Evolutionary conservation across 345 rosid species (phyloP).

Genomic region (Chamaenerion angustifolium): DNA sequence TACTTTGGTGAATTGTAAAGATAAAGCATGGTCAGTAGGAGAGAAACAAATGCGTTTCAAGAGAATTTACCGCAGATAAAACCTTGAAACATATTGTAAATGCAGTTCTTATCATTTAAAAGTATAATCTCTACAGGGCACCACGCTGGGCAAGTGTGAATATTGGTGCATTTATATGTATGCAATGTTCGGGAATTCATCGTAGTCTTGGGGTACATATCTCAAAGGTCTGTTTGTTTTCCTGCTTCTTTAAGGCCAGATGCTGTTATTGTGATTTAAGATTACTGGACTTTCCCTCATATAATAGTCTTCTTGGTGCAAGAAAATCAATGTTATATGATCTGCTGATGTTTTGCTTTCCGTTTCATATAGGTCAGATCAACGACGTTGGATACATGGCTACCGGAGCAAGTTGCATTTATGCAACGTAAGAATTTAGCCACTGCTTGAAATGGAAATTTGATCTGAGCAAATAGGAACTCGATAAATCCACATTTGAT

Average conservation of each 20-base stretch:
- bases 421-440: constrained; percentile 24
- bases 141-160: constrained; percentile 44
- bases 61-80: no score
- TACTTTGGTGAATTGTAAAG: no score
- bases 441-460: background rate
- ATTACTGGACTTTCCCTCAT: no score
- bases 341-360: background rate
- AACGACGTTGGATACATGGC: constrained; percentile 49
- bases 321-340: background rate
- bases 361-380: constrained; percentile 34
- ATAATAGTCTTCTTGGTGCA: background rate
- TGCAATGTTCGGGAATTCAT: constrained; percentile 35
- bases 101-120: no score
- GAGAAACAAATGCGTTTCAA: no score
- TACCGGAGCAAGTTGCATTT: constrained; percentile 40
- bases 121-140: constrained; percentile 14
- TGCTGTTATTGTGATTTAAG: no score
- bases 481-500: no score
- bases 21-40: no score
- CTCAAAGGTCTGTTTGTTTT: constrained; percentile 19
- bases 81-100: no score
- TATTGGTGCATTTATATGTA: constrained; percentile 33
- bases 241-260: background rate
- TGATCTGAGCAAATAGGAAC: no score
- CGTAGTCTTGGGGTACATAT: constrained; percentile 40